phyloP scores from a whole-genome alignment of 129 eudicot genomes.

The Solidago caesia region DNA sequence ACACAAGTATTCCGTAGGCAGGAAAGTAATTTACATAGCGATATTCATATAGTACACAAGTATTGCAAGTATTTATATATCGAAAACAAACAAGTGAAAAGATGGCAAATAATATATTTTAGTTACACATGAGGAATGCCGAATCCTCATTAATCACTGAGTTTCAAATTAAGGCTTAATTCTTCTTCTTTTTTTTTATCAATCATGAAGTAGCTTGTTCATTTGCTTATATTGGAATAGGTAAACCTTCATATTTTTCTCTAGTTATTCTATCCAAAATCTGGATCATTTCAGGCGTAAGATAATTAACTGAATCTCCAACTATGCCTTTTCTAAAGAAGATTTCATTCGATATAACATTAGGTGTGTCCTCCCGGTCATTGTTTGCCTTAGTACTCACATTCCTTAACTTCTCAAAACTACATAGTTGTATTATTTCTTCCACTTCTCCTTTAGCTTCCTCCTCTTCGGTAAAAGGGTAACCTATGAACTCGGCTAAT shows the following conservation, averaged over 20 bases:
- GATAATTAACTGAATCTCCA: conserved; percentile 25
- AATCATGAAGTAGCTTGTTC: neutral
- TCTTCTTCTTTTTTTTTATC: no score
- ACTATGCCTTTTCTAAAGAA: conserved; percentile 27
- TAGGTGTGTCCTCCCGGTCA: neutral
- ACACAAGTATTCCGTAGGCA: no score
- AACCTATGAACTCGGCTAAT: conserved; percentile 31
- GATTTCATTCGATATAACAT: neutral
- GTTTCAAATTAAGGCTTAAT: no score
- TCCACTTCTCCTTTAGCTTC: conserved; percentile 11
- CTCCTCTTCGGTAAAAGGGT: conserved; percentile 31
- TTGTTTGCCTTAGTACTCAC: conserved; percentile 12
- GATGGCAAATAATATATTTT: no score
- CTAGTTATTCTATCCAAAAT: conserved; percentile 21
- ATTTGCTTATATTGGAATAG: neutral
- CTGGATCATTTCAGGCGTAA: conserved; percentile 18
- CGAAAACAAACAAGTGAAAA: no score
- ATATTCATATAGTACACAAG: no score
- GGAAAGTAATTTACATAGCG: no score
- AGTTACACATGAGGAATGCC: no score
- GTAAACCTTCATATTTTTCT: conserved; percentile 22
- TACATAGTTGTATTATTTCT: conserved; percentile 17
- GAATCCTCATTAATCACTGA: no score
- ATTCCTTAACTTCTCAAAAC: conserved; percentile 25
- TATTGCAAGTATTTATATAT: no score